Evolutionary conservation across 2,329 filamentous ascomycete genomes (phyloP).

Genomic region (Fusarium temperatum): DNA sequence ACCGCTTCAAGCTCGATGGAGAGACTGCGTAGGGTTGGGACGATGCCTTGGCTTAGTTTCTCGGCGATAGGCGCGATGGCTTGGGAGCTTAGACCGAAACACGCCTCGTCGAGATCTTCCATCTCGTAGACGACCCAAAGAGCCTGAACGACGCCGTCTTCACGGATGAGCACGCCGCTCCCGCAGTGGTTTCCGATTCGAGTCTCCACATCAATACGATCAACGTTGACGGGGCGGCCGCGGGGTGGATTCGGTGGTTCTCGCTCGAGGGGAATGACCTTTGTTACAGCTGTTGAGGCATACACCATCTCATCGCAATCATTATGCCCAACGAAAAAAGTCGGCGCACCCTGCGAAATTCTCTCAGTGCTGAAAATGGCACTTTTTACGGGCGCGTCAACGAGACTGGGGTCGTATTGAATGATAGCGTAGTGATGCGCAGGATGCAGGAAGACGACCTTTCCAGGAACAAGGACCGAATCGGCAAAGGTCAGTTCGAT

Average conservation of each 20-base stretch:
- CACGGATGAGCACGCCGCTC: conserved; percentile 87
- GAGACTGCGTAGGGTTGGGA: conserved; percentile 85
- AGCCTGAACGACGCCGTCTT: conserved; percentile 91
- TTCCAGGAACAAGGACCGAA: conserved; percentile 91
- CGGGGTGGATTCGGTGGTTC: conserved; percentile 92
- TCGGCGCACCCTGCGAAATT: conserved; percentile 92
- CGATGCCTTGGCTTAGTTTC: conserved; percentile 80
- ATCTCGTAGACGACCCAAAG: conserved; percentile 85
- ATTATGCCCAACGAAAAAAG: conserved; percentile 97
- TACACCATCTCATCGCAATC: conserved; percentile 93
- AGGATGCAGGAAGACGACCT: conserved; percentile 94
- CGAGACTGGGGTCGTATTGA: conserved; percentile 90
- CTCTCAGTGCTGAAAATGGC: conserved; percentile 82
- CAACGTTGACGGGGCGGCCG: conserved; percentile 93
- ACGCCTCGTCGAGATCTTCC: conserved; percentile 20
- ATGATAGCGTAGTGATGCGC: conserved; percentile 96
- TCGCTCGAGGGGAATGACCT: conserved; percentile 92
- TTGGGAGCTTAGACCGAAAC: conserved; percentile 84
- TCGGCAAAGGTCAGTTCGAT: conserved; percentile 97
- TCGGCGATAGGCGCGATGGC: conserved; percentile 87
- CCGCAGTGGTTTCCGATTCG: conserved; percentile 89
- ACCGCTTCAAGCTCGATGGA: conserved; percentile 95
- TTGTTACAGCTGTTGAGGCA: conserved; percentile 91
- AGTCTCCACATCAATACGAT: conserved; percentile 96
- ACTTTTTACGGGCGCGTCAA: conserved; percentile 89